Conservation (phyloP, 179 eudicot genomes). For the Heliamphora pulchella region DNA sequence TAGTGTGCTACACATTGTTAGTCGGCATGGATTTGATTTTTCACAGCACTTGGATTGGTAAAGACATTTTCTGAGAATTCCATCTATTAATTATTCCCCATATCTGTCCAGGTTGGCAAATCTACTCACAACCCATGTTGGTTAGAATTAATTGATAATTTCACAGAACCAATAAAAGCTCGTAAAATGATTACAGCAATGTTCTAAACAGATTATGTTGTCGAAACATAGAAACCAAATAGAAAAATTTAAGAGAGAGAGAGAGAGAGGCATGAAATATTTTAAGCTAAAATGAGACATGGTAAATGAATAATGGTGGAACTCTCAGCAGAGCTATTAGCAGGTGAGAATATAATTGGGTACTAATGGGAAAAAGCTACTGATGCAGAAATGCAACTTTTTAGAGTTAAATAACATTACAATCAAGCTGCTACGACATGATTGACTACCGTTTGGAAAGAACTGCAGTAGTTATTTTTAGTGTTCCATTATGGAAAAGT, state of each 20-base stretch:
- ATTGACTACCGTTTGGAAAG: neutral
- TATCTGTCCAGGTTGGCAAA: neutral
- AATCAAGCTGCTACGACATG: neutral
- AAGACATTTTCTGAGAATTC: neutral
- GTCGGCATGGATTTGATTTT: neutral
- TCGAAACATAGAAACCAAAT: neutral
- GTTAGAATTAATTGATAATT: neutral
- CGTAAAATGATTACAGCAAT: neutral
- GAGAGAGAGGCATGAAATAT: neutral
- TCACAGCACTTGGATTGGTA: neutral
- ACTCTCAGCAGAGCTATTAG: neutral
- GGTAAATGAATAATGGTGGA: neutral
- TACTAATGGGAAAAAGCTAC: neutral
- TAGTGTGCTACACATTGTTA: neutral
- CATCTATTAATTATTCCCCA: neutral
- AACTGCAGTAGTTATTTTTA: slow-evolving; percentile 1
- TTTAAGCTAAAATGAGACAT: neutral
- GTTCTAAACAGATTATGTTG: neutral
- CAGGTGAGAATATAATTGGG: neutral
- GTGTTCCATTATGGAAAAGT: neutral
- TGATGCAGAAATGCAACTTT: neutral
- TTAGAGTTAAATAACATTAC: neutral
- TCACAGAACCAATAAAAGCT: neutral
- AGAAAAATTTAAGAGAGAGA: neutral
- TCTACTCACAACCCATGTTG: neutral